These are phyloP conservation scores for Termitomyces sp. DNA, from an alignment of 1,284 basidiomycete genomes.

Conservation along the genomic window DNA sequence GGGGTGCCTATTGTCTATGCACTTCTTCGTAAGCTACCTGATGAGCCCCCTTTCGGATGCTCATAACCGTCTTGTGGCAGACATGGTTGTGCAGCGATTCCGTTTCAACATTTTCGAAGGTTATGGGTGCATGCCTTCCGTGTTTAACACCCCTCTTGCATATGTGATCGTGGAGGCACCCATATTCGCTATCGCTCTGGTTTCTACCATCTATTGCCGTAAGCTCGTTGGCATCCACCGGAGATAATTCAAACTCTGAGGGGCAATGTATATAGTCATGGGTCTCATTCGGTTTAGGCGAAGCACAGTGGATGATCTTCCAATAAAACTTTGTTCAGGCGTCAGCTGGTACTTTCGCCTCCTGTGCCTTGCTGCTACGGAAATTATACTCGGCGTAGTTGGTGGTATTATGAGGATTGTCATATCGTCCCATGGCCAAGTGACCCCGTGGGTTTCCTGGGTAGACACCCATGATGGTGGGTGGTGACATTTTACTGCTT, in stretches of 20 bases:
- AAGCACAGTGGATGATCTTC: slow-evolving; percentile 12
- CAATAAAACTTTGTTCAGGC: slow-evolving; percentile 22
- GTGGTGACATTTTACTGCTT: slow-evolving; percentile 22
- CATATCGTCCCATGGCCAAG: slow-evolving; percentile 22
- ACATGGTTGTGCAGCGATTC: slow-evolving; percentile 45
- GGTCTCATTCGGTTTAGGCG: slow-evolving; percentile 34
- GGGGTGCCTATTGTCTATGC: slow-evolving; percentile 39
- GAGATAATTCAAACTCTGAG: slow-evolving; percentile 1
- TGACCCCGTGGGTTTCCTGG: slow-evolving; percentile 41
- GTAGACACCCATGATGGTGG: slow-evolving; percentile 27
- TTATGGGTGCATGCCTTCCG: slow-evolving; percentile 45
- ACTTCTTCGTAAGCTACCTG: slow-evolving; percentile 30
- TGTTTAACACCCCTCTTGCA: slow-evolving; percentile 38
- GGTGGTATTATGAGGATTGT: slow-evolving; percentile 25
- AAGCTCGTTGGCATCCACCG: slow-evolving; percentile 22
- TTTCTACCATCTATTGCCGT: slow-evolving; percentile 13
- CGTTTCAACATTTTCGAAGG: slow-evolving; percentile 57
- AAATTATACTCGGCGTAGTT: slow-evolving; percentile 37
- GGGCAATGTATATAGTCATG: slow-evolving; percentile 26
- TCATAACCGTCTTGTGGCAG: slow-evolving; percentile 19
- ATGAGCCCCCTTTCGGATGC: neutral
- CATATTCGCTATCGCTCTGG: slow-evolving; percentile 3
- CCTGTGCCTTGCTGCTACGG: slow-evolving; percentile 42
- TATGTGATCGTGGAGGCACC: slow-evolving; percentile 31
- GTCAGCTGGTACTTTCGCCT: slow-evolving; percentile 50